Evolutionary conservation across 2,329 filamentous ascomycete genomes (phyloP).

Genomic region (Tolypocladium sp.): DNA sequence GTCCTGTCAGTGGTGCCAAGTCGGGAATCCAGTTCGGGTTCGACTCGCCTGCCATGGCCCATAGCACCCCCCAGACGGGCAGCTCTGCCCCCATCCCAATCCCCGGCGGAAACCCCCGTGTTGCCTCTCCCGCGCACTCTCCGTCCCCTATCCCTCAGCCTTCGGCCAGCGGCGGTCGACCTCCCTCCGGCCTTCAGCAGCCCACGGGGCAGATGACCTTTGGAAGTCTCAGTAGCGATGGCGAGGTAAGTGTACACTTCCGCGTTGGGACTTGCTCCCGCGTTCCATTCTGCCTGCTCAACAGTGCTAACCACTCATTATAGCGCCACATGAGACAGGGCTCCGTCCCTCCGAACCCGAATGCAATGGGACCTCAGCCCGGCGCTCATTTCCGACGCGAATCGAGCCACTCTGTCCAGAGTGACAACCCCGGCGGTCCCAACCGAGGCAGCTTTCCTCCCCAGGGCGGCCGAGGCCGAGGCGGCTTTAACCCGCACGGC

Average conservation of each 20-base stretch:
- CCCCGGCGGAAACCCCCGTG: slow-evolving; percentile 55
- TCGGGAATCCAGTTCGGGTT: slow-evolving; percentile 76
- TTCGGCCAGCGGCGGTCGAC: slow-evolving; percentile 73
- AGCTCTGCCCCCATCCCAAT: slow-evolving; percentile 51
- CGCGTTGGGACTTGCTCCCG: not conserved
- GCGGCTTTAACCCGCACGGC: slow-evolving; percentile 33
- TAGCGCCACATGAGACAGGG: slow-evolving; percentile 62
- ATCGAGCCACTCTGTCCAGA: slow-evolving; percentile 72
- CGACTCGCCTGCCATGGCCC: slow-evolving; percentile 56
- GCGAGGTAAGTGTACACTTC: slow-evolving; percentile 56
- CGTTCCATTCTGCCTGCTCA: not conserved
- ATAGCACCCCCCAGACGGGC: slow-evolving; percentile 55
- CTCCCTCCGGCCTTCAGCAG: slow-evolving; percentile 65
- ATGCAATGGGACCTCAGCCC: slow-evolving; percentile 54
- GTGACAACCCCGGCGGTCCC: slow-evolving; percentile 31
- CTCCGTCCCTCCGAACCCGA: slow-evolving; percentile 52
- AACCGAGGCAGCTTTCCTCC: slow-evolving; percentile 45
- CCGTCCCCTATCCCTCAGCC: slow-evolving; percentile 91
- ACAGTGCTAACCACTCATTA: slow-evolving; percentile 7
- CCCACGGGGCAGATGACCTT: slow-evolving; percentile 65
- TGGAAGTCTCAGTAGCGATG: slow-evolving; percentile 73
- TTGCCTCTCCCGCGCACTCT: slow-evolving; percentile 77
- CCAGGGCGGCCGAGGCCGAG: slow-evolving; percentile 40
- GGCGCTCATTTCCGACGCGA: slow-evolving; percentile 71
- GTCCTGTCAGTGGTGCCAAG: slow-evolving; percentile 46